Base-by-base conservation (phyloP, 208 protist genomes). In the Leishmania turanica region DNA sequence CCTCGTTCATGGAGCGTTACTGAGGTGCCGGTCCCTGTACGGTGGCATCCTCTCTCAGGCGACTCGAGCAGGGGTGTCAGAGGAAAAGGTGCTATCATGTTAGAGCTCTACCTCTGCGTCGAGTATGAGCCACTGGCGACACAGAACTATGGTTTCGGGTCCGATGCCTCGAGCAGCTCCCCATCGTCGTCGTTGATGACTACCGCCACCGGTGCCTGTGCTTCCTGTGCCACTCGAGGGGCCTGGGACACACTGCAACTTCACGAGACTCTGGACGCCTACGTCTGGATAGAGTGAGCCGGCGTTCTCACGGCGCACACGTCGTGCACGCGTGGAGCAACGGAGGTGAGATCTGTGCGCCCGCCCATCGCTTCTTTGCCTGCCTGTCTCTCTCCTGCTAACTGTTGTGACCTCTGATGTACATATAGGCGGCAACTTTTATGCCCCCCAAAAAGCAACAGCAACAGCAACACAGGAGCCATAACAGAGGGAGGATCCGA, bases 21-120 rank as follows among this genome's bases (percentile, higher is more conserved):
- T 5, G 82, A 82, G 54, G 71, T 79, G 54, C 82, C 82, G 15
- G 47, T 86, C 2, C 82, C 82, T n/a, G 73, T 86, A 60, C 82
- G 66, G 17, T 86, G 82, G 82, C 47, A 64, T 58, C 69, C 77
- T 31, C n/a, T 65, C 19, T 51, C 56, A 77, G 74, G 51, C 24
- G 56, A 51, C 53, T 21, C 54, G 56, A 68, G 34, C 3, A 37
- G 53, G 21, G 9, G 11, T 47, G 54, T 19, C 37, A 31, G 3
- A 68, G 74, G 58, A 31, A 64, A 66, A 60, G 74, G 19, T 34
- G 24, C 51, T 34, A 34, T 49, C 11, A 65, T 62, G 74, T 34
- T 77, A 31, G 74, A 77, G 74, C 74, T 77, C 21, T 49, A 62
- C 37, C 56, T 86, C 37, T 86, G 82, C 31, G 74, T 86, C 15